Conservation (phyloP, 345 rosid genomes). For the Aquilaria sinensis region DNA sequence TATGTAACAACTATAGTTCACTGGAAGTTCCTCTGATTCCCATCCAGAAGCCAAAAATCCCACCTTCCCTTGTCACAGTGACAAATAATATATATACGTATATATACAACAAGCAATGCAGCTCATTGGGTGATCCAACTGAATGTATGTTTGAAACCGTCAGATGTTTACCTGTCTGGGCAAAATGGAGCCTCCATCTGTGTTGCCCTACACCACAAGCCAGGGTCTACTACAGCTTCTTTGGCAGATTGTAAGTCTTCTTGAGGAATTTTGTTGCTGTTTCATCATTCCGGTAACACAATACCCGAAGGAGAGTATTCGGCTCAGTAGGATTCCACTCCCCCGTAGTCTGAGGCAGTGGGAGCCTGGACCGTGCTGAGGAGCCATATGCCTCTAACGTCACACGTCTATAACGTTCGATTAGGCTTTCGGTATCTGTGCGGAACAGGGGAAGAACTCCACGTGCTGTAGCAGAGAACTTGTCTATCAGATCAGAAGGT, state of each 20-base stretch:
- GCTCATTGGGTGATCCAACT: too few relatives aligned
- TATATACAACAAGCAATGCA: too few relatives aligned
- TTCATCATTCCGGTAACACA: slow-evolving; percentile 88
- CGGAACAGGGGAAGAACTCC: slow-evolving; percentile 73
- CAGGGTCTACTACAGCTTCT: slow-evolving; percentile 37
- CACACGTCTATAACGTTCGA: slow-evolving; percentile 73
- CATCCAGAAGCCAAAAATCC: too few relatives aligned
- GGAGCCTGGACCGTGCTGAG: slow-evolving; percentile 75
- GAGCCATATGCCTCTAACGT: slow-evolving; percentile 75
- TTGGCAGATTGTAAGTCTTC: slow-evolving; percentile 85
- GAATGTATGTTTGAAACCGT: too few relatives aligned
- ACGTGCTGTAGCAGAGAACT: slow-evolving; percentile 56
- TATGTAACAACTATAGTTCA: too few relatives aligned
- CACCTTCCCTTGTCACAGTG: too few relatives aligned
- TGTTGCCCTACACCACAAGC: slow-evolving; percentile 14
- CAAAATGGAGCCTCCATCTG: slow-evolving; percentile 15
- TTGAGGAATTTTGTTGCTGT: slow-evolving; percentile 75
- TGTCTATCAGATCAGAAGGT: slow-evolving; percentile 70
- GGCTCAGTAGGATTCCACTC: slow-evolving; percentile 91
- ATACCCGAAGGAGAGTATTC: slow-evolving; percentile 73
- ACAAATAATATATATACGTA: too few relatives aligned
- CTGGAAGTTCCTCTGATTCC: too few relatives aligned
- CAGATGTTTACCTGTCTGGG: background rate
- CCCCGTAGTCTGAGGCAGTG: slow-evolving; percentile 84
- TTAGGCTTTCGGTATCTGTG: slow-evolving; percentile 72